These are phyloP conservation scores for Penicillium maclennaniae DNA, from an alignment of 495 filamentous ascomycete genomes.

Conservation along the genomic window DNA sequence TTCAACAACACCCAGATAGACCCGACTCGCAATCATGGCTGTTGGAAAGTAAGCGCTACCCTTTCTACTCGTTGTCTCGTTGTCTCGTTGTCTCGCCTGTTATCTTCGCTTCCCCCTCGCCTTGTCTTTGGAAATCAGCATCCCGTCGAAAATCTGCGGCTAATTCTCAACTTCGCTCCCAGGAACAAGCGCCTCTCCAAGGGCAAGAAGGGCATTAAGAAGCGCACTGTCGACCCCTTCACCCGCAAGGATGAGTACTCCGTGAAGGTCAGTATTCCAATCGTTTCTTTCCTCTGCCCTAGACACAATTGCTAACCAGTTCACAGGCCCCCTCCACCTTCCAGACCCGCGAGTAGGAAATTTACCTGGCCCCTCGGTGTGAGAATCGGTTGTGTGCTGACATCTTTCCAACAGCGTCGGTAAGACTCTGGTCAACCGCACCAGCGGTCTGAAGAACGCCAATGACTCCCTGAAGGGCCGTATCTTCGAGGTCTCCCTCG, in stretches of 20 bases:
- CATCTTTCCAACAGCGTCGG: constrained; percentile 65
- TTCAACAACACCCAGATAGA: constrained; percentile 40
- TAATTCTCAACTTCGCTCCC: constrained; percentile 23
- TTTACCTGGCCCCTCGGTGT: neutral
- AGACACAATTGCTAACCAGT: constrained; percentile 20
- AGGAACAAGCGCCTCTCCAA: constrained; percentile 99
- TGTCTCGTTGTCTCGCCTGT: neutral
- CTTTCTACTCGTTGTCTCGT: constrained; percentile 11
- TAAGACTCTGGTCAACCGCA: constrained; percentile 98
- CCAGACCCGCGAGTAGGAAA: constrained; percentile 87
- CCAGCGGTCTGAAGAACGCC: constrained; percentile 98
- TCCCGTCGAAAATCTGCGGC: constrained; percentile 1
- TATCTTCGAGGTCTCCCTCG: constrained; percentile 97
- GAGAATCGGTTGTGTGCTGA: constrained; percentile 9
- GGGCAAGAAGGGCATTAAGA: constrained; percentile 99
- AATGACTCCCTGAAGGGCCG: constrained; percentile 98
- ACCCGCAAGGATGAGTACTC: constrained; percentile 98
- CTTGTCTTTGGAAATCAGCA: neutral
- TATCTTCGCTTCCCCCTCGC: neutral
- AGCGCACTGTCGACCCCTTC: constrained; percentile 97
- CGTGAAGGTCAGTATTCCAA: constrained; percentile 69
- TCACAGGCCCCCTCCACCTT: constrained; percentile 88
- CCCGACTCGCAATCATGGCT: constrained; percentile 72
- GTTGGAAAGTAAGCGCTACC: constrained; percentile 75
- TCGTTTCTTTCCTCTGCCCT: neutral